These are phyloP conservation scores for Entomortierella chlamydospora DNA, from an alignment of 192 early-diverging fungal genomes.

Conservation along the genomic window DNA sequence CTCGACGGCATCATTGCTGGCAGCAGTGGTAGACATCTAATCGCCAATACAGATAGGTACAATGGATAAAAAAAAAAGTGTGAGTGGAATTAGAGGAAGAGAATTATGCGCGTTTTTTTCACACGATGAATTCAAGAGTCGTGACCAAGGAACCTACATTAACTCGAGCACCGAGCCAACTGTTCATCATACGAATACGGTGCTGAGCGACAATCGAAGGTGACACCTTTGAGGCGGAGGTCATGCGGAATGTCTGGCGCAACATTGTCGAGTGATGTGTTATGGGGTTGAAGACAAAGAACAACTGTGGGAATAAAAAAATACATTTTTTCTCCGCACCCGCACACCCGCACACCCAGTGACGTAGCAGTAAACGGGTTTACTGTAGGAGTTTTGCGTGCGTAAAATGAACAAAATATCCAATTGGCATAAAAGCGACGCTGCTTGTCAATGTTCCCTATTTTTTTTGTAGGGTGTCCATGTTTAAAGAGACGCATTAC, in stretches of 20 bases:
- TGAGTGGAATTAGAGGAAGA: too few species aligned
- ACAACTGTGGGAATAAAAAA: slow-evolving; percentile 8
- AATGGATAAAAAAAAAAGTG: not conserved
- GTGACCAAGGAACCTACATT: slow-evolving; percentile 15
- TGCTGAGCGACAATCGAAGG: slow-evolving; percentile 35
- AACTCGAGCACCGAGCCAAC: slow-evolving; percentile 41
- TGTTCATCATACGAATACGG: slow-evolving; percentile 47
- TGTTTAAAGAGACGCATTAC: too few species aligned
- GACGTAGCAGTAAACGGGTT: not conserved
- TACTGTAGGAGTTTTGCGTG: too few species aligned
- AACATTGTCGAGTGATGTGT: slow-evolving; percentile 23
- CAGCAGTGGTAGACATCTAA: slow-evolving; percentile 53
- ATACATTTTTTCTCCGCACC: too few species aligned
- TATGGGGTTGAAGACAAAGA: not conserved
- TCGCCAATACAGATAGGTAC: too few species aligned
- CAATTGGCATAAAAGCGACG: too few species aligned
- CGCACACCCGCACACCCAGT: too few species aligned
- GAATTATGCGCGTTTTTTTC: too few species aligned
- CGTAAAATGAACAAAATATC: too few species aligned
- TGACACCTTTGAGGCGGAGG: slow-evolving; percentile 37
- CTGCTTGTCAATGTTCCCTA: too few species aligned
- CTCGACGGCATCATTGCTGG: slow-evolving; percentile 31
- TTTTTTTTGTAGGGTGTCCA: too few species aligned
- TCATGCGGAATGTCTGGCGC: slow-evolving; percentile 48
- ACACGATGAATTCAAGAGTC: not conserved